These are phyloP conservation scores for Mycosphaerella arachidis DNA, from an alignment of 2,329 filamentous ascomycete genomes.

Conservation along the genomic window DNA sequence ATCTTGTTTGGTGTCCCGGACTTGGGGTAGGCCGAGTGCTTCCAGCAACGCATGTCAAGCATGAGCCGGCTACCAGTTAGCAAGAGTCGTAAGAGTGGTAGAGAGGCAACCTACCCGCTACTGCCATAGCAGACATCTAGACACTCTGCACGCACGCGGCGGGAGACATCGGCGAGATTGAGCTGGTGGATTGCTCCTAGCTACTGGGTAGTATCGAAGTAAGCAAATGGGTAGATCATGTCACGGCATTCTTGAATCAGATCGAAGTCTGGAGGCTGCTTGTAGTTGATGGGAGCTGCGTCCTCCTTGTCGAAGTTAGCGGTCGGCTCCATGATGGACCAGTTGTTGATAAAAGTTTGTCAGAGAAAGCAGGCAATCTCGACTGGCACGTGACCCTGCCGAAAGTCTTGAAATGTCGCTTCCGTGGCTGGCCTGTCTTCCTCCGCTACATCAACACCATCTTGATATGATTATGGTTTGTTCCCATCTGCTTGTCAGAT, in stretches of 20 bases:
- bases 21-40: conserved; percentile 9
- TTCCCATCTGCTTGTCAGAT: too few species aligned
- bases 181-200: conserved; percentile 12
- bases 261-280: conserved; percentile 10
- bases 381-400: background rate
- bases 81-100: background rate
- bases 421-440: background rate
- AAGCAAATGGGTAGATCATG: conserved; percentile 18
- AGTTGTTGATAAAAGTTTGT: background rate
- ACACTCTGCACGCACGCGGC: conserved; percentile 14
- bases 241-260: conserved; percentile 21
- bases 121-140: conserved; percentile 21
- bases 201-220: conserved; percentile 13
- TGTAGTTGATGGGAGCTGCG: background rate
- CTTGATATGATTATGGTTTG: too few species aligned
- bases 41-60: conserved; percentile 18
- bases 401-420: background rate
- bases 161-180: conserved; percentile 7
- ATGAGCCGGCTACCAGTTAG: conserved; percentile 9
- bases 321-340: background rate
- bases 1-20: conserved; percentile 17
- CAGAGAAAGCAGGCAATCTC: background rate
- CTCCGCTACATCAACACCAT: background rate
- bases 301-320: background rate
- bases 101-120: conserved; percentile 3